Evolutionary conservation across 805 yeast genomes (phyloP), one percentile per base, ranked within the genome.

Genomic region (Dipodascus geniculatus): DNA sequence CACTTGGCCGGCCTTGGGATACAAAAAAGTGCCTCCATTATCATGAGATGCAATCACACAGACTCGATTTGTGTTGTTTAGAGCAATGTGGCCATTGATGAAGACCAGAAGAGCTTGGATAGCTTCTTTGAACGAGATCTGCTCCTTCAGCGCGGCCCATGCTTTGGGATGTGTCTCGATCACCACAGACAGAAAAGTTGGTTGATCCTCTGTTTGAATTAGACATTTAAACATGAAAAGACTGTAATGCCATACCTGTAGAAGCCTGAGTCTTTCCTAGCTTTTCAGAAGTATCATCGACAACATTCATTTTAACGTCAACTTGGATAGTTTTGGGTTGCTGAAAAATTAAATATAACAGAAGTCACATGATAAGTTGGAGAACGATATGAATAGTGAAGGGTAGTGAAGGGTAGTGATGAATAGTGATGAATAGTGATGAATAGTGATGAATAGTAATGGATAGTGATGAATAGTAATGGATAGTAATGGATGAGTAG

Each of bases 21-120:
- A 87, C 22, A 91, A 64, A 59, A 85, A 79, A 58, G 72, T 71
- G 0, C 95, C 81, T 0, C 91, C 87, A 14, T 71, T 68, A 1
- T 87, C 78, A 58, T 87, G 85, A 20, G 87, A 83, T 0, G 87
- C 85, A 42, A 90, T 78, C 16, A 91, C 79, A 1, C 93, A 85
- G 8, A 91, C 95, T 62, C 79, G 79, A 66, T 93, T 93, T 38
- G 89, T 80, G 60, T 85, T 86, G 67, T 87, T 87, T 51, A 87
- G 74, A 0, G 98, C 83, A 49, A 93, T 66, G 66, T 93, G 99
- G 1, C 95, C 89, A 66, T 93, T 93, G 51, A 90, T 66, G 62
- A 85, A 82, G 22, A 93, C 88, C 31, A 88, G 68, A 6, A 90
- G 63, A 1, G 90, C 73, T 57, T 84, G 77, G 3, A 85, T 67